Base-by-base conservation (phyloP, 495 filamentous ascomycete genomes). In the Penicilliopsis zonata region DNA sequence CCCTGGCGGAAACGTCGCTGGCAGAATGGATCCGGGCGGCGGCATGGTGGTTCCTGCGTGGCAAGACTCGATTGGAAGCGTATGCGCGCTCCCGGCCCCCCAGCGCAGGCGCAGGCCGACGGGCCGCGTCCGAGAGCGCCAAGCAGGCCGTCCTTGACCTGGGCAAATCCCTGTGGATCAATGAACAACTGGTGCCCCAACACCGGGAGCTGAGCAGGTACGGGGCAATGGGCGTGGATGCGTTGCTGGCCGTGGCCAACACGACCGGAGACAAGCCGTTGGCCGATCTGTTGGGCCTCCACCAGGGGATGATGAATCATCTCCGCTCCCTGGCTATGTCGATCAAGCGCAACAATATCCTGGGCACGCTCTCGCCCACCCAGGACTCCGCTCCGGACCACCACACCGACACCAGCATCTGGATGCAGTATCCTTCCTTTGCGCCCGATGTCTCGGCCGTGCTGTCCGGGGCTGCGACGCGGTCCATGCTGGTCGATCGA, bases 31-130 rank as follows among this genome's bases (percentile, higher is more conserved):
- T 81, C 9, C 61, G 78, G 37, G 78, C 73, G 27, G 74, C 73
- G 12, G 50, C 80, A 2, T 94, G 86, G 86, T 94, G 86, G 86
- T 93, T 93, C 44, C 46, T 92, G 36, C 74, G 68, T 21, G 86
- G 83, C 32, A 74, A 84, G 41, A 67, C 73, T 28, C 67, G 71
- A 4, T 59, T 93, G 29, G 86, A 94, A 55, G 57, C 55, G 7
- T 66, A 75, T 34, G 75, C 86, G 28, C 69, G 82, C 34, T 69
- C 70, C 20, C 69, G 69, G 5, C 69, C 76, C 6, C 45, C 64
- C 1, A 63, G 53, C 18, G 52, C 72, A 13, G 20, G 40, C 8
- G 44, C 47, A 5, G 31, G 35, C 6, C 47, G 45, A 6, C 42
- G 39, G 0, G 40, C 31, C 9, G 41, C 40, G 24, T 25, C 40